These are phyloP conservation scores for Mortierella sp. DNA, from an alignment of 371 early-diverging fungal species.

Conservation along the genomic window DNA sequence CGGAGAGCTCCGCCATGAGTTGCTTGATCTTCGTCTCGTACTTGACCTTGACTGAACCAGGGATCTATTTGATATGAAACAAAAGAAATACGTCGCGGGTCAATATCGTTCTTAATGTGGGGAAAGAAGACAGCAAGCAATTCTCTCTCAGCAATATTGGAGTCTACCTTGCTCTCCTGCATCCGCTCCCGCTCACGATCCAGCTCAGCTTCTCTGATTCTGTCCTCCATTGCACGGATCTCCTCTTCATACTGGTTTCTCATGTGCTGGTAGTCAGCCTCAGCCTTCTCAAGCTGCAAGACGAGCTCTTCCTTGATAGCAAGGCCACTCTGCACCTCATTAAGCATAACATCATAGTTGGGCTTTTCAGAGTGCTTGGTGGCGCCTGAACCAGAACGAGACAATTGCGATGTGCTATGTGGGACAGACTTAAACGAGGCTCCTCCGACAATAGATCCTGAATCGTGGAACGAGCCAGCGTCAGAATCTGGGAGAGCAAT, in stretches of 20 bases:
- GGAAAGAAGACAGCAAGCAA: too few relatives aligned
- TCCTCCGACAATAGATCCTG: constrained; percentile 6
- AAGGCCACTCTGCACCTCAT: constrained; percentile 63
- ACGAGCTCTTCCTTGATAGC: constrained; percentile 71
- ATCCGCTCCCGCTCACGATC: constrained; percentile 74
- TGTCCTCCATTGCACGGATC: constrained; percentile 66
- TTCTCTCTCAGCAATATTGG: not conserved
- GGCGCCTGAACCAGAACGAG: not conserved
- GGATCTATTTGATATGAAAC: constrained; percentile 30
- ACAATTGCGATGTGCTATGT: not conserved
- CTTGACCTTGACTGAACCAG: constrained; percentile 58
- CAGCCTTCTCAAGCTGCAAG: constrained; percentile 65
- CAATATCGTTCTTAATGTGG: too few relatives aligned
- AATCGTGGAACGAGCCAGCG: constrained; percentile 18
- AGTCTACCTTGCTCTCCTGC: constrained; percentile 24
- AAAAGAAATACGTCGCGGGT: too few relatives aligned
- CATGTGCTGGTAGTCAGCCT: constrained; percentile 69
- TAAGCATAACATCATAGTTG: constrained; percentile 65
- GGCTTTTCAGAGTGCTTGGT: constrained; percentile 68
- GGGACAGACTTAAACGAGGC: not conserved
- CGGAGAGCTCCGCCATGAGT: constrained; percentile 77
- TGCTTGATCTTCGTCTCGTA: constrained; percentile 81
- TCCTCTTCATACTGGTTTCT: constrained; percentile 79
- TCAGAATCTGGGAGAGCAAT: constrained; percentile 35
- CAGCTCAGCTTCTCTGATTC: constrained; percentile 67